These are phyloP conservation scores for Aureobasidium sp. DNA, from an alignment of 2,329 filamentous ascomycete genomes.

Conservation along the genomic window DNA sequence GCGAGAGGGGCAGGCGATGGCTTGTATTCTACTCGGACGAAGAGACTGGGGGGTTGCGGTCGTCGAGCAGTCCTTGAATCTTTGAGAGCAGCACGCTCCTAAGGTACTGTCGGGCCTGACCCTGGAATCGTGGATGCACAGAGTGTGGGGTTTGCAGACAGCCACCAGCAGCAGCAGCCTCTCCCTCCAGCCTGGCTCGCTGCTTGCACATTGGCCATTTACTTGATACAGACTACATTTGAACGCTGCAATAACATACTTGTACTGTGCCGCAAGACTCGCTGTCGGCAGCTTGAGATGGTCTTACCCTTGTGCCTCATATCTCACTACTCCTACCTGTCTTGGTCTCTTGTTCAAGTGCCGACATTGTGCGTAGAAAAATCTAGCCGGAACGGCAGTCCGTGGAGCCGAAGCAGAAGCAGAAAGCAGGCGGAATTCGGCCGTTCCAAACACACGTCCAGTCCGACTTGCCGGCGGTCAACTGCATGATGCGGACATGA, in stretches of 20 bases:
- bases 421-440: neutral
- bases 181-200: too few relatives aligned
- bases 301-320: too few relatives aligned
- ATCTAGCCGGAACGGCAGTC: neutral
- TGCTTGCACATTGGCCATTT: neutral
- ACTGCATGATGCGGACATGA: constrained; percentile 14
- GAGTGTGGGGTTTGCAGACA: constrained; percentile 1
- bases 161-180: neutral
- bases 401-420: constrained; percentile 5
- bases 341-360: neutral
- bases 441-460: neutral
- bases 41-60: neutral
- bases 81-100: neutral
- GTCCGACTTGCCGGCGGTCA: neutral
- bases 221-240: neutral
- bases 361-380: neutral
- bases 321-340: neutral
- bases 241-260: neutral
- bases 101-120: neutral
- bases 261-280: neutral
- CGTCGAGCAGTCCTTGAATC: neutral
- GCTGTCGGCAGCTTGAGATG: neutral
- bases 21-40: neutral
- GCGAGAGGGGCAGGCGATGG: neutral
- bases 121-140: neutral